A percentile compares a stretch with the other conserved stretches of the same genome.
Evolutionary conservation across 2,329 filamentous ascomycete genomes (phyloP).

Genomic region (Fusarium brevicatenulatum): DNA sequence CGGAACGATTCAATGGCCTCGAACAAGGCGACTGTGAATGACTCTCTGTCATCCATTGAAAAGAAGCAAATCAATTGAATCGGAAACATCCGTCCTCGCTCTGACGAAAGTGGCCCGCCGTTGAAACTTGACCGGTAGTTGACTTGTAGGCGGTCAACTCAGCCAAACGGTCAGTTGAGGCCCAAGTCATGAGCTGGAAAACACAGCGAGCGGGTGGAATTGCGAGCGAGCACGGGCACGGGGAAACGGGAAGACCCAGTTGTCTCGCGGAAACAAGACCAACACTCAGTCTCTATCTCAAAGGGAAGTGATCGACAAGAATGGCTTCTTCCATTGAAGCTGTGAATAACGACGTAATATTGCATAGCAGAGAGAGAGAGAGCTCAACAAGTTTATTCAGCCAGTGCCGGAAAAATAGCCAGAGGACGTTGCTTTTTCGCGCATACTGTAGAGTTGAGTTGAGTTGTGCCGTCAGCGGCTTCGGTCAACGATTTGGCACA

Average conservation of each 20-base stretch:
- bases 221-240: slow-evolving; percentile 14
- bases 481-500: slow-evolving; percentile 13
- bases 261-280: slow-evolving; percentile 28
- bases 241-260: slow-evolving; percentile 30
- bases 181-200: slow-evolving; percentile 18
- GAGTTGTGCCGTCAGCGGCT: slow-evolving; percentile 31
- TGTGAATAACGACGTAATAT: slow-evolving; percentile 39
- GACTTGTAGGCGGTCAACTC: slow-evolving; percentile 21
- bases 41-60: not conserved
- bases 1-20: slow-evolving; percentile 8
- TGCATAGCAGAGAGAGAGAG: slow-evolving; percentile 16
- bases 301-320: slow-evolving; percentile 38
- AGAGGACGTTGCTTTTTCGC: slow-evolving; percentile 4
- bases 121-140: slow-evolving; percentile 4
- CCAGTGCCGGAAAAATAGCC: slow-evolving; percentile 18
- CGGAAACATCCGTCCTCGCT: slow-evolving; percentile 21
- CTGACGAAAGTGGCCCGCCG: slow-evolving; percentile 16
- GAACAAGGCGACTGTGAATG: slow-evolving; percentile 5
- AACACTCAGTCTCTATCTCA: slow-evolving; percentile 14
- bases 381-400: slow-evolving; percentile 14
- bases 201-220: slow-evolving; percentile 7
- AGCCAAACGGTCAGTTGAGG: slow-evolving; percentile 32
- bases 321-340: slow-evolving; percentile 7
- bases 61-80: not conserved
- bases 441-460: slow-evolving; percentile 1